A percentile compares a stretch with the other conserved stretches of the same genome.
Conservation (phyloP, 495 filamentous ascomycete genomes). For the Pseudoneurospora amorphoporcata region DNA sequence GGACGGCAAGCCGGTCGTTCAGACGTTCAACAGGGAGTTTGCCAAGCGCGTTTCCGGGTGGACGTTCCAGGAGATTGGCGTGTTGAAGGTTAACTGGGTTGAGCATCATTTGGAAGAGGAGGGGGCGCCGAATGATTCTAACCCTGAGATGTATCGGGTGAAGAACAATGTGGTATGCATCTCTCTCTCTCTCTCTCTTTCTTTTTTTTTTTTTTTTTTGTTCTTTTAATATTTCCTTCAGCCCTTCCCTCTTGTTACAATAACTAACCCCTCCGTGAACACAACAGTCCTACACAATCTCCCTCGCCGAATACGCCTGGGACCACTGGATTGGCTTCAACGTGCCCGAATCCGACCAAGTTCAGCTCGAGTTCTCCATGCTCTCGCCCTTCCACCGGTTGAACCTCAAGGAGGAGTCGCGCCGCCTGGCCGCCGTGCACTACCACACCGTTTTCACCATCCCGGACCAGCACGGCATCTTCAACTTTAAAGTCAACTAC, state of each 20-base stretch:
- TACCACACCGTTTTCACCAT: conserved; percentile 68
- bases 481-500: conserved; percentile 93
- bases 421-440: conserved; percentile 30
- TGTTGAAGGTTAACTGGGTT: conserved; percentile 74
- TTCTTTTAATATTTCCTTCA: neutral
- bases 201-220: neutral
- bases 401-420: conserved; percentile 34
- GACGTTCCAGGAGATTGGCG: conserved; percentile 90
- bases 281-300: conserved; percentile 77
- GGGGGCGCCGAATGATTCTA: conserved; percentile 43
- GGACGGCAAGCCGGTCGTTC: conserved; percentile 34
- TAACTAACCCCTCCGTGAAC: neutral
- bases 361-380: conserved; percentile 98
- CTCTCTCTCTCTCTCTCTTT: neutral
- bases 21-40: conserved; percentile 75
- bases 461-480: conserved; percentile 96
- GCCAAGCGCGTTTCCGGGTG: conserved; percentile 72
- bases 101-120: conserved; percentile 64
- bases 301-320: conserved; percentile 71
- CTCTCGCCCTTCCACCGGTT: conserved; percentile 97
- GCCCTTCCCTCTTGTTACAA: neutral
- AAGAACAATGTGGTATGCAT: conserved; percentile 90
- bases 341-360: conserved; percentile 52
- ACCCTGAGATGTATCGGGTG: conserved; percentile 86
- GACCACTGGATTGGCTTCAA: conserved; percentile 64